These are phyloP conservation scores for Aspergillus sp. DNA, from an alignment of 2,329 filamentous ascomycete species.

Conservation along the genomic window DNA sequence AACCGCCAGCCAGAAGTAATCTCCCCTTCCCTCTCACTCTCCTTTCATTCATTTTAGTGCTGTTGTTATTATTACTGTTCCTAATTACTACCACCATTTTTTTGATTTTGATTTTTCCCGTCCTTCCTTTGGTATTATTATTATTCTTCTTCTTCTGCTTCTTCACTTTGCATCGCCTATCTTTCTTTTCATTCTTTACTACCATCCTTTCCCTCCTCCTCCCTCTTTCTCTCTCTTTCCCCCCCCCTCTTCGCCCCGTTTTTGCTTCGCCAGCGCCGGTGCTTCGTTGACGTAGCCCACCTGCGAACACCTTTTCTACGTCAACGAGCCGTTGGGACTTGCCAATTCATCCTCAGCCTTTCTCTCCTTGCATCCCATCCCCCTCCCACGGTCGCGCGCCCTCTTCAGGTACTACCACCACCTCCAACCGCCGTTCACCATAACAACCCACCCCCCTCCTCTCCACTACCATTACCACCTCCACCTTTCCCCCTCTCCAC, in stretches of 20 bases:
- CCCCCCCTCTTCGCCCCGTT: slow-evolving; percentile 1
- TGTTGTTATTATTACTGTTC: slow-evolving; percentile 1
- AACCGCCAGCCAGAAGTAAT: neutral
- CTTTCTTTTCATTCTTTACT: neutral
- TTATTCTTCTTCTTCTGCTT: neutral
- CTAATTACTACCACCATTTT: neutral
- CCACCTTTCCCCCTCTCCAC: slow-evolving; percentile 10
- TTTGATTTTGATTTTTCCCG: slow-evolving; percentile 3
- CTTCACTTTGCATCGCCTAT: slow-evolving; percentile 2
- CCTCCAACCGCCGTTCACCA: slow-evolving; percentile 3
- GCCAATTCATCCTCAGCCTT: slow-evolving; percentile 20
- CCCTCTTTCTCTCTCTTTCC: neutral
- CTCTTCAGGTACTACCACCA: slow-evolving; percentile 17
- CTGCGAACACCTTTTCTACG: slow-evolving; percentile 23
- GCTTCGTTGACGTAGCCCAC: slow-evolving; percentile 34
- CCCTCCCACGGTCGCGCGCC: slow-evolving; percentile 27
- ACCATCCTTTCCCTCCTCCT: neutral
- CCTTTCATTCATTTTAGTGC: slow-evolving; percentile 1
- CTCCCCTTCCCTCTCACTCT: slow-evolving; percentile 2
- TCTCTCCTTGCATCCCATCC: slow-evolving; percentile 24
- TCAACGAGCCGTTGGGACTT: slow-evolving; percentile 31
- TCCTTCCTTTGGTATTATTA: slow-evolving; percentile 3
- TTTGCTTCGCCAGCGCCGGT: slow-evolving; percentile 24
- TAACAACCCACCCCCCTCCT: slow-evolving; percentile 10
- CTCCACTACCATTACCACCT: slow-evolving; percentile 7